Evolutionary conservation across 1,284 basidiomycete genomes (phyloP).

Genomic region (Leccinum colubrinum): DNA sequence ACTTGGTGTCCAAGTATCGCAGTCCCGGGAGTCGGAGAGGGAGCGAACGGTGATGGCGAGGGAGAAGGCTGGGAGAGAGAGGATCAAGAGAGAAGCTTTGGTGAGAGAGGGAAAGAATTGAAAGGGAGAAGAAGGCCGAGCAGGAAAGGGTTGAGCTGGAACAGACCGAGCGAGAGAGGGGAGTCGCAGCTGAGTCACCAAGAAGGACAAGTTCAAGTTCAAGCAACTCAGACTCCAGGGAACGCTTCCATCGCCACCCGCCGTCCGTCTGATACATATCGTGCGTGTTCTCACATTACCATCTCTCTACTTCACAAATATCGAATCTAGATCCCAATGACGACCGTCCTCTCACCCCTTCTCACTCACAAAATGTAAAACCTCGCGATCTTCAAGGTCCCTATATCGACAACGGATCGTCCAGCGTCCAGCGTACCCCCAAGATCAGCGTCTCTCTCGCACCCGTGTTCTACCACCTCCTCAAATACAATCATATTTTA

Average conservation of each 20-base stretch:
- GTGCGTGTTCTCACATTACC: conserved; percentile 24
- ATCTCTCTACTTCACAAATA: conserved; percentile 12
- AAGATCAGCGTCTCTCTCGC: conserved; percentile 36
- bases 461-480: conserved; percentile 20
- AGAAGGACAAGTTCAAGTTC: conserved; percentile 32
- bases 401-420: conserved; percentile 22
- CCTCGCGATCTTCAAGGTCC: conserved; percentile 29
- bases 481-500: conserved; percentile 19
- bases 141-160: conserved; percentile 23
- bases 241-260: not conserved
- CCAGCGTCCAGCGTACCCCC: conserved; percentile 36
- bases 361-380: conserved; percentile 39
- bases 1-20: too few relatives aligned
- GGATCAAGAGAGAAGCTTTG: too few relatives aligned
- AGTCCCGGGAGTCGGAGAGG: too few relatives aligned
- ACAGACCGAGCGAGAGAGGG: too few relatives aligned
- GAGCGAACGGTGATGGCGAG: too few relatives aligned
- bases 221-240: conserved; percentile 27
- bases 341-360: conserved; percentile 32
- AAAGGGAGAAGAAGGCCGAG: too few relatives aligned
- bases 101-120: too few relatives aligned
- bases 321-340: conserved; percentile 21
- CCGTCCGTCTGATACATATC: not conserved
- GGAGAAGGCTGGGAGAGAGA: too few relatives aligned
- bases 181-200: conserved; percentile 1